phyloP scores from a whole-genome alignment of 2,329 filamentous ascomycete genomes.

The Aspergillus neoniger region DNA sequence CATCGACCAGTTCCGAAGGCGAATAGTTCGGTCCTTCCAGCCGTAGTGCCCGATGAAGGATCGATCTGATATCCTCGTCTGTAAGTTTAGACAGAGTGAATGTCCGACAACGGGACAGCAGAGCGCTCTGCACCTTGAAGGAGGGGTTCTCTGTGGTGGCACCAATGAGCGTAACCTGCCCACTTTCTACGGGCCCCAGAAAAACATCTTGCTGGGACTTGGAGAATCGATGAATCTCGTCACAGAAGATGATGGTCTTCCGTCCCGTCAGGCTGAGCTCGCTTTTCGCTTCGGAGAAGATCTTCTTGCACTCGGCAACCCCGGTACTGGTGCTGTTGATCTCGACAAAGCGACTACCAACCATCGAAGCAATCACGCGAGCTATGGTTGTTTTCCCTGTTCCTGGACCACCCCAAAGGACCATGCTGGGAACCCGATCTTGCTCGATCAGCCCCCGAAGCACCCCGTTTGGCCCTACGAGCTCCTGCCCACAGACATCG shows the following conservation, averaged over 20 bases:
- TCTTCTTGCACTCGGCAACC: slow-evolving; percentile 86
- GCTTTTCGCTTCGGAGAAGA: slow-evolving; percentile 80
- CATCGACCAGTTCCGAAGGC: slow-evolving; percentile 64
- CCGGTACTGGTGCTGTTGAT: slow-evolving; percentile 91
- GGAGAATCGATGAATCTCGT: slow-evolving; percentile 91
- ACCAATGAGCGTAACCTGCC: slow-evolving; percentile 86
- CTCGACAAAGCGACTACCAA: slow-evolving; percentile 85
- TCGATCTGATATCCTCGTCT: slow-evolving; percentile 69
- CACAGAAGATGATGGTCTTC: slow-evolving; percentile 95
- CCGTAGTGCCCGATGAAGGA: slow-evolving; percentile 73
- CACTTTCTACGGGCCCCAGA: slow-evolving; percentile 85
- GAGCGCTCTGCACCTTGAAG: slow-evolving; percentile 85
- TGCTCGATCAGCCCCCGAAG: slow-evolving; percentile 83
- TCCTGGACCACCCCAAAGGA: slow-evolving; percentile 67
- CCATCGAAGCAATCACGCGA: slow-evolving; percentile 79
- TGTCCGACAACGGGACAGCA: slow-evolving; percentile 85
- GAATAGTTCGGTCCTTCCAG: slow-evolving; percentile 58
- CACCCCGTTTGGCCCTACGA: slow-evolving; percentile 82
- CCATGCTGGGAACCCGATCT: slow-evolving; percentile 88
- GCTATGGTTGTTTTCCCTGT: slow-evolving; percentile 71
- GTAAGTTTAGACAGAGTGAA: slow-evolving; percentile 80
- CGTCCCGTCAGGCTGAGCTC: slow-evolving; percentile 79
- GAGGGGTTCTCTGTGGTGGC: slow-evolving; percentile 97
- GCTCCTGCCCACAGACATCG: slow-evolving; percentile 85
- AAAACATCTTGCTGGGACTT: slow-evolving; percentile 96